These are phyloP conservation scores for Orbilia blumenaviensis DNA, from an alignment of 2,329 filamentous ascomycete genomes.

Conservation along the genomic window DNA sequence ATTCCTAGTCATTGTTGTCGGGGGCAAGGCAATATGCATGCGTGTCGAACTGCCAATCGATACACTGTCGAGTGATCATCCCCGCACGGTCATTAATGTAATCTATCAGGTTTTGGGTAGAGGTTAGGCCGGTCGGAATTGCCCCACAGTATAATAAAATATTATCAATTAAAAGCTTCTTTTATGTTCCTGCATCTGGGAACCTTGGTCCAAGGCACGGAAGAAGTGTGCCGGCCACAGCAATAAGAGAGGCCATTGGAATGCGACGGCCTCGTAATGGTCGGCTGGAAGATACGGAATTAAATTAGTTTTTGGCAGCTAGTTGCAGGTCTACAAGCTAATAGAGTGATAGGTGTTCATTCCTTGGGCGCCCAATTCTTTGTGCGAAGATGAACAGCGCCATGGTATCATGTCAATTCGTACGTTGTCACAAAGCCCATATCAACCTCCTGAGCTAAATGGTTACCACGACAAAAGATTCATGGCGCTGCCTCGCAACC, in stretches of 20 bases:
- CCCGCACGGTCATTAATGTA: not conserved
- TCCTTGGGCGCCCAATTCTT: not conserved
- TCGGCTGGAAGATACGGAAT: not conserved
- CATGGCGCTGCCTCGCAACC: slow-evolving; percentile 28
- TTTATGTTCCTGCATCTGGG: too few relatives aligned
- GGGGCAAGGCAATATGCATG: not conserved
- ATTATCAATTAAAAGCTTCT: not conserved
- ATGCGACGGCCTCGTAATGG: not conserved
- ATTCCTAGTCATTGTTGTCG: not conserved
- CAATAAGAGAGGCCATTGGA: not conserved
- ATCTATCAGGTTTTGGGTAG: slow-evolving; percentile 24
- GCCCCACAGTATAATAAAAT: not conserved
- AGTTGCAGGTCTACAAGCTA: not conserved
- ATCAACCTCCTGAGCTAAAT: not conserved
- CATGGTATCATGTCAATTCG: not conserved
- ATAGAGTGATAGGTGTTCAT: not conserved
- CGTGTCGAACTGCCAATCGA: slow-evolving; percentile 7
- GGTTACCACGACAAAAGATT: slow-evolving; percentile 8
- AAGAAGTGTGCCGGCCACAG: too few relatives aligned
- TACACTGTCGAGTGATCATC: not conserved
- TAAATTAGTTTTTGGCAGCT: not conserved
- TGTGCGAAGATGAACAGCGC: not conserved
- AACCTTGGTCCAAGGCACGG: not conserved
- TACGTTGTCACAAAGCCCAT: slow-evolving; percentile 22
- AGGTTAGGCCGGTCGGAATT: slow-evolving; percentile 11